Conservation (phyloP, 306 rosid species). For the Glycine soja region DNA sequence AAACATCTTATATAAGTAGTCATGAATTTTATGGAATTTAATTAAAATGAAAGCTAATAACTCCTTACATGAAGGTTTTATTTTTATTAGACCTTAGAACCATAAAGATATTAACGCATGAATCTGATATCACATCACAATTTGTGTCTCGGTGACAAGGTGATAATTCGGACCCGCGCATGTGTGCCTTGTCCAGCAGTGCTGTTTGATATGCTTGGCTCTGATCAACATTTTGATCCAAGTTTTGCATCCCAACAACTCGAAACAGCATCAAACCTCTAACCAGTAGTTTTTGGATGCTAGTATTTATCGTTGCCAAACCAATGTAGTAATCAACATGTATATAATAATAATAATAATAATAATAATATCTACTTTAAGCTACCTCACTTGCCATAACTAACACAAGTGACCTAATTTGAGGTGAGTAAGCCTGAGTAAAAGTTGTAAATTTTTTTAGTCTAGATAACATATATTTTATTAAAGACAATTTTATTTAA, state of each 20-base stretch:
- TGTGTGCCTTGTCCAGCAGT: slow-evolving; percentile 45
- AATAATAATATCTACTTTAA: not conserved
- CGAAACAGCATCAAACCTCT: slow-evolving; percentile 30
- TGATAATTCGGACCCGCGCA: slow-evolving; percentile 50
- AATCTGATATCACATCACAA: slow-evolving; percentile 22
- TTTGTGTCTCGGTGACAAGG: slow-evolving; percentile 32
- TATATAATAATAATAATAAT: not conserved
- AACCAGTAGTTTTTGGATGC: slow-evolving; percentile 3
- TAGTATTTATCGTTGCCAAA: slow-evolving; percentile 37
- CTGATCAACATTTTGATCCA: slow-evolving; percentile 42
- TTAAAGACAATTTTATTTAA: too few relatives aligned
- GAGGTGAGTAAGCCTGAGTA: not conserved
- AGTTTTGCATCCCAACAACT: slow-evolving; percentile 50
- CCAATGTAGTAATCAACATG: not conserved
- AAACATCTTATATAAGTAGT: not conserved
- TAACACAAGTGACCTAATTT: not conserved
- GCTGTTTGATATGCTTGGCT: slow-evolving; percentile 42
- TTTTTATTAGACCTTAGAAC: too few relatives aligned
- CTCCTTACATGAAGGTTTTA: not conserved
- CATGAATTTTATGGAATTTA: not conserved
- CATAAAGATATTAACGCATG: not conserved
- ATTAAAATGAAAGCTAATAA: too few relatives aligned
- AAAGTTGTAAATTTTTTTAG: not conserved
- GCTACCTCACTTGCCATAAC: not conserved
- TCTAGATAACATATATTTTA: too few relatives aligned